Percentiles rank a stretch among this genome's conserved stretches.
These are phyloP conservation scores for Zizania palustris DNA, from an alignment of 202 grass and related monocot species.

Conservation along the genomic window DNA sequence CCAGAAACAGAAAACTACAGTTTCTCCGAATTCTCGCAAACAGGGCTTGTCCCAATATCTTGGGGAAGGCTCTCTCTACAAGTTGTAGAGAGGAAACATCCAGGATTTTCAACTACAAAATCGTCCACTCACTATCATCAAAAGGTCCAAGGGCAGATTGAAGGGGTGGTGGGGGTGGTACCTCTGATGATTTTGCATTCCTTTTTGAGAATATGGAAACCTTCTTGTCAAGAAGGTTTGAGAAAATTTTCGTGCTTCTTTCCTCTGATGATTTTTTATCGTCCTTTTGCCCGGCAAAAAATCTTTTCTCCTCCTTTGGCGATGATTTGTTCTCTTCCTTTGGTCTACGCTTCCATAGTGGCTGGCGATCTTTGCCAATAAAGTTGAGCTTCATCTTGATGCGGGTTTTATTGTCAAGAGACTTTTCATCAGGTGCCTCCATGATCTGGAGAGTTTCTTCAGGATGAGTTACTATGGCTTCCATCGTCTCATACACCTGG, in stretches of 20 bases:
- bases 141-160: constrained; percentile 38
- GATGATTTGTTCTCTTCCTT: constrained; percentile 40
- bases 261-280: constrained; percentile 57
- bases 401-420: constrained; percentile 55
- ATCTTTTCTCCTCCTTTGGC: constrained; percentile 50
- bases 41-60: not conserved
- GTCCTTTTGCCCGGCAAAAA: constrained; percentile 27
- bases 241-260: constrained; percentile 60
- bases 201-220: constrained; percentile 78
- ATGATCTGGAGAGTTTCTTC: constrained; percentile 73
- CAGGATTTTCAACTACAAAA: constrained; percentile 51
- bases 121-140: constrained; percentile 76
- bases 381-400: constrained; percentile 79
- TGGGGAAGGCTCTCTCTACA: constrained; percentile 33
- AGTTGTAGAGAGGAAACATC: constrained; percentile 39
- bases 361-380: constrained; percentile 71
- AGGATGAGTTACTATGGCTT: constrained; percentile 79
- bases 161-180: not conserved
- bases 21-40: no score
- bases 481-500: constrained; percentile 89
- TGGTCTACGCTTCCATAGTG: constrained; percentile 65
- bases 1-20: no score
- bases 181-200: constrained; percentile 54
- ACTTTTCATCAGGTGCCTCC: constrained; percentile 67
- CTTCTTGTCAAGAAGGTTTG: constrained; percentile 71